These are phyloP conservation scores for Aciculoconidium aculeatum DNA, from an alignment of 805 yeast species.

Conservation along the genomic window DNA sequence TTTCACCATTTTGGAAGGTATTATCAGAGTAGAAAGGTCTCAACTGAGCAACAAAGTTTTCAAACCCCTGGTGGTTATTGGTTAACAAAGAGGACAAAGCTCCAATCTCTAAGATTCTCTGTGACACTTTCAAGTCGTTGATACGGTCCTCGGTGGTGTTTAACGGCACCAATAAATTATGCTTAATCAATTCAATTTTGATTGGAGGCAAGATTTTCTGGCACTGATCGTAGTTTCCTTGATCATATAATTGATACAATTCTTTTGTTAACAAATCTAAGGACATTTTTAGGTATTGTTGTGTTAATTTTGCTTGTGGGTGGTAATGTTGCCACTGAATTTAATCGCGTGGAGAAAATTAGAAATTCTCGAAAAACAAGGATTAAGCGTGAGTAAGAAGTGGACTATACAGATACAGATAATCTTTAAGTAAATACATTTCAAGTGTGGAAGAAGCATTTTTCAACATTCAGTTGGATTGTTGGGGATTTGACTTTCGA, in stretches of 20 bases:
- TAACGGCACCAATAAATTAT: constrained; percentile 67
- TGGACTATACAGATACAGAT: too few relatives aligned
- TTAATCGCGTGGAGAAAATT: too few relatives aligned
- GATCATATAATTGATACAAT: constrained; percentile 57
- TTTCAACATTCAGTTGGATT: too few relatives aligned
- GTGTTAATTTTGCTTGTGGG: too few relatives aligned
- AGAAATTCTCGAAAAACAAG: too few relatives aligned
- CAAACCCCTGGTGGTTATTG: constrained; percentile 58
- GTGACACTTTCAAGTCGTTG: constrained; percentile 70
- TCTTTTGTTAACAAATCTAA: constrained; percentile 66
- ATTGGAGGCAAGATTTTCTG: constrained; percentile 59
- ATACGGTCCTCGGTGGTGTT: constrained; percentile 36
- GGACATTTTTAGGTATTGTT: too few relatives aligned
- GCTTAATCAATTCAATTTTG: constrained; percentile 73
- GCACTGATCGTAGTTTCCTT: constrained; percentile 57
- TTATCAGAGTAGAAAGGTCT: constrained; percentile 63
- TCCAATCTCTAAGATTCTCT: constrained; percentile 83
- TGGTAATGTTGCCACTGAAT: too few relatives aligned
- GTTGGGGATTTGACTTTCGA: too few relatives aligned
- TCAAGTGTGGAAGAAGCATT: too few relatives aligned
- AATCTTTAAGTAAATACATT: too few relatives aligned
- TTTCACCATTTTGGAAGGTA: constrained; percentile 34
- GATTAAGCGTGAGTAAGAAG: too few relatives aligned
- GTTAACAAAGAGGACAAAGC: constrained; percentile 71
- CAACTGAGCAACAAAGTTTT: constrained; percentile 66